phyloP scores from a whole-genome alignment of 768 basidiomycete genomes.

The Scleroderma bovista region DNA sequence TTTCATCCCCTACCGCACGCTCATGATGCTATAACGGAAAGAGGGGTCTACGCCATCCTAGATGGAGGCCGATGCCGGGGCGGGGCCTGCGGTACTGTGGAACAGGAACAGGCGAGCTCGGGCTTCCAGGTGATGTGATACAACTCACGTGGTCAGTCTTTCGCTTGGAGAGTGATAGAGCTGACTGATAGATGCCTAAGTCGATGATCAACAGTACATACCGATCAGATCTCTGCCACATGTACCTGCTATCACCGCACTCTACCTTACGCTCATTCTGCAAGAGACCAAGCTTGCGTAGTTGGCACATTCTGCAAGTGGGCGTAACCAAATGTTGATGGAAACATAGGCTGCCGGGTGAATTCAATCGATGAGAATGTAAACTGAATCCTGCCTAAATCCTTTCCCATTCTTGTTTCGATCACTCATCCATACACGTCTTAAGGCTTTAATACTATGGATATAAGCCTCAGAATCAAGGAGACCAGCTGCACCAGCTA shows the following conservation, averaged over 20 bases:
- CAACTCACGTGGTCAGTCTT: constrained; percentile 83
- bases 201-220: constrained; percentile 97
- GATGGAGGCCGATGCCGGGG: constrained; percentile 53
- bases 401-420: too few relatives aligned
- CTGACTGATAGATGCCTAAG: constrained; percentile 39
- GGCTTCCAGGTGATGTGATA: constrained; percentile 65
- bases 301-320: constrained; percentile 43
- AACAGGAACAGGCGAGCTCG: constrained; percentile 71
- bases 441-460: too few relatives aligned
- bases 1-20: constrained; percentile 95
- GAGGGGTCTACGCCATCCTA: constrained; percentile 36
- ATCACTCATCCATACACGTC: too few relatives aligned
- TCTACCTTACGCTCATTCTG: constrained; percentile 83
- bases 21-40: constrained; percentile 70
- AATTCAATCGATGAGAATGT: background rate
- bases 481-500: too few relatives aligned
- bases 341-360: constrained; percentile 60
- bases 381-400: too few relatives aligned
- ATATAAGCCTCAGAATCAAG: too few relatives aligned
- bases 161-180: background rate
- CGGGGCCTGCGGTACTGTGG: constrained; percentile 70
- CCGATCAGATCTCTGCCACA: constrained; percentile 89
- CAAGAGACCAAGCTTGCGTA: constrained; percentile 62
- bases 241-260: constrained; percentile 84
- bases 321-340: constrained; percentile 67